Base-by-base conservation (phyloP, 306 rosid species). In the Vachellia collinsii region DNA sequence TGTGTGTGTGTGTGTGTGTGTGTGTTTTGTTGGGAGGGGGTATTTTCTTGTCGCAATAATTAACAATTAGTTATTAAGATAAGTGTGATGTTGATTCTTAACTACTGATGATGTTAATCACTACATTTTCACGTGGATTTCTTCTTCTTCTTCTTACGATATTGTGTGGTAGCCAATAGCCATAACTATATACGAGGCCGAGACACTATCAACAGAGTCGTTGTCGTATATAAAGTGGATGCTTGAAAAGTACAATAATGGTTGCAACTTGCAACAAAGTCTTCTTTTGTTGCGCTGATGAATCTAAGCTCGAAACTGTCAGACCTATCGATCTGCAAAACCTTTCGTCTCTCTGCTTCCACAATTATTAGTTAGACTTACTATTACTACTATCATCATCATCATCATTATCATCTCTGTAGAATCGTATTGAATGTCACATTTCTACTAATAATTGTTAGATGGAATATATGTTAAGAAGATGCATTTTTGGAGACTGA, bases 211-310 rank as follows among this genome's bases (percentile, higher is more conserved):
- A 3, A 79, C 80, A 70, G 97, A 91, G 80, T 85, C 94, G 3
- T 47, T 92, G 53, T 77, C 88, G 75, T 92, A 92, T 62, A 84
- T 91, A 1, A 92, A 87, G 87, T 94, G 98, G 97, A 83, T 88
- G 17, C 85, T 94, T 17, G 98, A 92, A 69, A 88, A 83, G 79
- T 82, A 91, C 56, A 88, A 87, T 51, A 88, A 85, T 53, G 98
- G 90, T 5, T 81, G 91, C 65, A 90, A 78, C 53, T 5, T 81
- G 91, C 65, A 90, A 78, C 53, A 94, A 90, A 85, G 81, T 94
- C 25, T 91, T 92, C 90, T 94, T 92, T 81, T 92, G 98, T 81
- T 94, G 97, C 84, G 82, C 92, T 79, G 97, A 94, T 80, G 81
- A 72, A 73, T 87, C 97, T 10, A 92, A 88, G 79, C 94, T 94